A percentile compares a stretch with the other conserved stretches of the same genome.
Conservation (phyloP, 2,329 filamentous ascomycete species). For the Ophiostoma ulmi region DNA sequence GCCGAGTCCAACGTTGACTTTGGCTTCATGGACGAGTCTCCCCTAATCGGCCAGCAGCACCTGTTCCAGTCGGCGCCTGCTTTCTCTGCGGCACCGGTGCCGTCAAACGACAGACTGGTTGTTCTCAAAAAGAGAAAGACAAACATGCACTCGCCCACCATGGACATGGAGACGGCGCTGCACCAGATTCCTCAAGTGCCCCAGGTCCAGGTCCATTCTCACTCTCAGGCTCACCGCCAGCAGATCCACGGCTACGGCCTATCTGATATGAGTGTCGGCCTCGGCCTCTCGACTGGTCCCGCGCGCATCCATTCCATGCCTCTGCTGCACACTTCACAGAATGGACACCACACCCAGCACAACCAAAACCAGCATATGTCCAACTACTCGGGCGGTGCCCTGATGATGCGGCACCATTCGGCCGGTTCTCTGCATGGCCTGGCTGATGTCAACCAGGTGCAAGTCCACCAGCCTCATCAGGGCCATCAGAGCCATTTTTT, state of each 20-base stretch:
- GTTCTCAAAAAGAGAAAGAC: slow-evolving; percentile 9
- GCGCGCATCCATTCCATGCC: slow-evolving; percentile 3
- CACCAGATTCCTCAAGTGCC: neutral
- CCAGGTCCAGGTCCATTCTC: neutral
- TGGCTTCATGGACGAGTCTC: neutral
- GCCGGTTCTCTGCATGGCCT: neutral
- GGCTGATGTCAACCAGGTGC: neutral
- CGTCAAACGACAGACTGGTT: neutral
- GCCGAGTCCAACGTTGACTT: neutral
- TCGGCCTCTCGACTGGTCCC: neutral
- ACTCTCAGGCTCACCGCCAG: neutral
- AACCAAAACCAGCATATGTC: neutral
- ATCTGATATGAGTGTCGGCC: neutral
- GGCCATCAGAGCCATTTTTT: neutral
- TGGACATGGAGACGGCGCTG: neutral
- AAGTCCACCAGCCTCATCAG: neutral
- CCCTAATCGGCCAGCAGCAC: neutral
- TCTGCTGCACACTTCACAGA: neutral
- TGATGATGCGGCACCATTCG: slow-evolving; percentile 17
- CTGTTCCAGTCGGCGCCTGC: neutral
- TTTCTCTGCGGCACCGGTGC: neutral
- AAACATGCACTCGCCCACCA: neutral
- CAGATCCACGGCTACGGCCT: neutral
- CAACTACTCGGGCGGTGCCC: neutral
- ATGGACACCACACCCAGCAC: neutral